Evolutionary conservation across 1,284 basidiomycete genomes (phyloP), one percentile per base, ranked within the genome.

Genomic region (Moesziomyces parantarcticus): DNA sequence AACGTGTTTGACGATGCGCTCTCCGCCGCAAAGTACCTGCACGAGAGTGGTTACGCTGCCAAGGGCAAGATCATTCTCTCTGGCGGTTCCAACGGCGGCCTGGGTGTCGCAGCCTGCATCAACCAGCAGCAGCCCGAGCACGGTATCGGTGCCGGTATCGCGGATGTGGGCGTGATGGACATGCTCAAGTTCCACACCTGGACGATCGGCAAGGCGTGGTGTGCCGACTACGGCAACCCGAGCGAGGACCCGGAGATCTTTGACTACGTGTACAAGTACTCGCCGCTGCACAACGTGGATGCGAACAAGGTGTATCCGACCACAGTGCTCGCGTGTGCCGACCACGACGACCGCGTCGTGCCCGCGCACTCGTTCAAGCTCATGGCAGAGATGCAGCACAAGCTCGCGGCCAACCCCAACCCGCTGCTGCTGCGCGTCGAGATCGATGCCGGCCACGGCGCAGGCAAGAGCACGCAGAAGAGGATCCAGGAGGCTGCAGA

Each of bases 171-270:
- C 18, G 92, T 94, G 1, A 86, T 90, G 68, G 92, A 94, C 84
- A 86, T 93, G 75, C 87, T 94, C 66, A 76, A 77, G 58, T 82
- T 83, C 71, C 65, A 74, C 34, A 64, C 70, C 10, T 83, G 75
- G 73, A 83, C 80, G 14, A 81, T 81, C 88, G 90, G 92, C 44
- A 87, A 88, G 60, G 90, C 90, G 1, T 94, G 92, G 93, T 88
- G 87, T 2, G 88, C 89, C 21, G 92, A 93, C 83, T 93, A 90
- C 75, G 92, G 92, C n/a, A 86, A 92, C 79, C 91, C 92, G 5
- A 88, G 90, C 23, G 78, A 79, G 26, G 79, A 80, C 45, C 70
- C 76, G 0, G 62, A 62, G 42, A 69, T 76, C 47, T 78, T 83
- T 46, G 82, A 83, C 61, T 80, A 82, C 56, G 69, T 76, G 43